These are phyloP conservation scores for Beauveria brongniartii DNA, from an alignment of 2,329 filamentous ascomycete species.

Conservation along the genomic window DNA sequence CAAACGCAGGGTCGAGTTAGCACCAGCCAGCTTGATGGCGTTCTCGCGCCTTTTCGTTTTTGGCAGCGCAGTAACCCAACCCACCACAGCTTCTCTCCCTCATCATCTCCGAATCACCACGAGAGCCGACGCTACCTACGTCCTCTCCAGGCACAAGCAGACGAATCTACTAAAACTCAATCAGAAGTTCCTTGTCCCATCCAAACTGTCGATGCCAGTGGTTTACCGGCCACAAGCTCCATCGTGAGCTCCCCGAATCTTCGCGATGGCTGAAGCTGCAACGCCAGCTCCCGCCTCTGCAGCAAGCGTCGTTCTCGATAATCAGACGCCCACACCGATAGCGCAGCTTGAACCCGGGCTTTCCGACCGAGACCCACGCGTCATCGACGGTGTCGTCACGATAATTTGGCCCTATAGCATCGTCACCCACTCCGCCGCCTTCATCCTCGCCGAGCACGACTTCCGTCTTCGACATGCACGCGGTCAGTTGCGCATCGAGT, in stretches of 20 bases:
- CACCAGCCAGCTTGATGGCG: not conserved
- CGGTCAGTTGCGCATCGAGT: constrained; percentile 74
- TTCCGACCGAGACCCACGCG: constrained; percentile 29
- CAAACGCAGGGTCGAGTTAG: no score
- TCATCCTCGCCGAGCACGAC: constrained; percentile 78
- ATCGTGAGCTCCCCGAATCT: constrained; percentile 7
- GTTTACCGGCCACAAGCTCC: not conserved
- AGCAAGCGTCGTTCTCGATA: constrained; percentile 12
- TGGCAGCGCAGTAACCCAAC: not conserved
- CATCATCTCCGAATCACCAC: constrained; percentile 5
- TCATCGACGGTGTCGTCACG: constrained; percentile 65
- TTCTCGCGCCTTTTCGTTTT: not conserved
- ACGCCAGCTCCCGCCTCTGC: not conserved
- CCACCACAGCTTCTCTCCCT: constrained; percentile 1
- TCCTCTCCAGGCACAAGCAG: not conserved
- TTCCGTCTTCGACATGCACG: constrained; percentile 67
- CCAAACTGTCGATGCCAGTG: not conserved
- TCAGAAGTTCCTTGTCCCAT: not conserved
- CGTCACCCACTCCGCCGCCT: constrained; percentile 62
- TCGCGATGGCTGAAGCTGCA: constrained; percentile 6
- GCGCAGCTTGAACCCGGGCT: constrained; percentile 45
- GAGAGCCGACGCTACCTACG: not conserved
- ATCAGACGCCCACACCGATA: constrained; percentile 40
- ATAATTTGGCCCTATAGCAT: constrained; percentile 90
- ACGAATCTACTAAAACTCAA: not conserved